Percentiles rank a stretch among this genome's conserved stretches.
phyloP scores from a whole-genome alignment of 192 early-diverging fungal genomes.

The Kickxella alabastrina region DNA sequence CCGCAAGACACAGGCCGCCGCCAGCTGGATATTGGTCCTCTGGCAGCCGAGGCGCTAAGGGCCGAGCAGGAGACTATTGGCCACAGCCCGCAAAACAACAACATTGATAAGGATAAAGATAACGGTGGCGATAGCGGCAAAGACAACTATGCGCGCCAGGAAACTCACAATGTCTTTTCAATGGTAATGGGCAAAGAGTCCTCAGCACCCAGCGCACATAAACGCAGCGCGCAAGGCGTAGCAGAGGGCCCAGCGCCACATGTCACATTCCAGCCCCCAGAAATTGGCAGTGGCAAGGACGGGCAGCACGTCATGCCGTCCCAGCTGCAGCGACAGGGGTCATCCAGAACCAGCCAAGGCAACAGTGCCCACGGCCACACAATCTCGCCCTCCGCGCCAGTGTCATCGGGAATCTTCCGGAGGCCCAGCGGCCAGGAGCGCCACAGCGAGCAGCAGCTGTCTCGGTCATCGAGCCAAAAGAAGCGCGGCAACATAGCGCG shows the following conservation, averaged over 20 bases:
- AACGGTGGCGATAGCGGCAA: no score
- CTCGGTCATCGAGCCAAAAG: constrained; percentile 5
- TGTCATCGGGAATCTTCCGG: constrained; percentile 25
- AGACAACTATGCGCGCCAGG: no score
- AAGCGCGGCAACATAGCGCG: constrained; percentile 34
- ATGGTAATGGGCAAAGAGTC: no score
- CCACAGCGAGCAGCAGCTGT: neutral
- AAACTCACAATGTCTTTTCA: no score
- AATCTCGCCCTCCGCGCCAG: constrained; percentile 22
- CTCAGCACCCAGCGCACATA: no score
- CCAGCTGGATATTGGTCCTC: neutral
- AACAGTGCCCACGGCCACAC: constrained; percentile 1
- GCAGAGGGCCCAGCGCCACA: neutral
- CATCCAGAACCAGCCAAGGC: constrained; percentile 1
- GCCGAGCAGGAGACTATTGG: no score
- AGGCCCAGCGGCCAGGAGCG: constrained; percentile 8
- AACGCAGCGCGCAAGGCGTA: no score
- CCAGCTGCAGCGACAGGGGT: constrained; percentile 1
- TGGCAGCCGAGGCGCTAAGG: no score
- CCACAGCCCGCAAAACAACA: no score
- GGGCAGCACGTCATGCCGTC: no score
- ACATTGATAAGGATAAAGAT: no score
- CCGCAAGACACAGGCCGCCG: neutral
- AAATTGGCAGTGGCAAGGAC: no score
- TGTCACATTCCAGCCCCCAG: neutral